phyloP scores from a whole-genome alignment of 2,329 filamentous ascomycete species.

The Dothistroma septosporum region DNA sequence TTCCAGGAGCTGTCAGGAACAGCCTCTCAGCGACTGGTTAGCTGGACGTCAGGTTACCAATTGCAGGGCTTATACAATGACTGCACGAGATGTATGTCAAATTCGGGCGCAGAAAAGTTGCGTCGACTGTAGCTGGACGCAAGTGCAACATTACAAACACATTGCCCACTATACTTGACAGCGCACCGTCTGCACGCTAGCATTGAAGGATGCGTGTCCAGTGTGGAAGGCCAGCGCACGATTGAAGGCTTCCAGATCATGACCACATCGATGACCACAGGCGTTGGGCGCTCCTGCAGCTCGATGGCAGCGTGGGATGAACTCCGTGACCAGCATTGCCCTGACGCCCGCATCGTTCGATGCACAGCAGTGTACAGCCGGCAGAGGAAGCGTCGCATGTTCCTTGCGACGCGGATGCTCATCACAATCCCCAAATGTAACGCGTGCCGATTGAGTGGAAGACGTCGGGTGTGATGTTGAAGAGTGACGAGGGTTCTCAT shows the following conservation, averaged over 20 bases:
- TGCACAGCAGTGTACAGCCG: not conserved
- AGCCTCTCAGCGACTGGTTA: constrained; percentile 18
- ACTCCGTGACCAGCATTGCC: not conserved
- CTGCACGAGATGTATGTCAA: not conserved
- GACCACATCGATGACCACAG: not conserved
- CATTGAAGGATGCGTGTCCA: constrained; percentile 6
- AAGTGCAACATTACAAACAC: not conserved
- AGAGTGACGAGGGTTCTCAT: not conserved
- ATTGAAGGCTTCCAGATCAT: constrained; percentile 2
- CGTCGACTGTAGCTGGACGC: not conserved
- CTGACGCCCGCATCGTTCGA: not conserved
- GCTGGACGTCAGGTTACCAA: constrained; percentile 18
- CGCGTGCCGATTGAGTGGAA: not conserved
- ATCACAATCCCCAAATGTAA: not conserved
- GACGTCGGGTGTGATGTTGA: not conserved
- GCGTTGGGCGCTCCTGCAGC: constrained; percentile 4
- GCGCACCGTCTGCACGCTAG: constrained; percentile 11
- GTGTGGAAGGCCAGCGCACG: constrained; percentile 4
- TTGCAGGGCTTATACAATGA: not conserved
- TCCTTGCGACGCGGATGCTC: not conserved
- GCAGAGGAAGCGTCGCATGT: not conserved
- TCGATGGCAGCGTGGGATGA: constrained; percentile 2
- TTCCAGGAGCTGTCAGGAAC: constrained; percentile 21
- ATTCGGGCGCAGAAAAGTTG: not conserved
- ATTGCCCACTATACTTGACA: constrained; percentile 6